Percentiles rank a stretch among this genome's conserved stretches.
Conservation (phyloP, 805 yeast genomes). For the Kodamaea leandrae region DNA sequence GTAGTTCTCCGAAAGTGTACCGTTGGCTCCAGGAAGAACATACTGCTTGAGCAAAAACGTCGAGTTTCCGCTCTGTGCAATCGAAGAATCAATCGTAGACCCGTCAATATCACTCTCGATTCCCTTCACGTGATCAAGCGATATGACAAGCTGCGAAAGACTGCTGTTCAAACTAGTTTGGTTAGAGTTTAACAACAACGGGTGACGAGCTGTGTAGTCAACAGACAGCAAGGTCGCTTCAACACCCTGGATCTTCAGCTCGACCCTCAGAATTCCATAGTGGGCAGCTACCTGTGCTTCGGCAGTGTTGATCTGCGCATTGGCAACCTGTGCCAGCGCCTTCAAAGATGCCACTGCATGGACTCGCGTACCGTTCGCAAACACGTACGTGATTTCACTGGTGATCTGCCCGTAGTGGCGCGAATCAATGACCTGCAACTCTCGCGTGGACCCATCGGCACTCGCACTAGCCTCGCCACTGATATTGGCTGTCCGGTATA, state of each 20-base stretch:
- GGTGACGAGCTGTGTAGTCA: neutral
- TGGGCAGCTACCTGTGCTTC: neutral
- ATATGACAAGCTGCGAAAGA: neutral
- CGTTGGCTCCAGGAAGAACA: neutral
- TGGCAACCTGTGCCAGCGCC: neutral
- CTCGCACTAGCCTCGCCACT: neutral
- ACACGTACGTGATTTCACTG: neutral
- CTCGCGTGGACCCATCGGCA: neutral
- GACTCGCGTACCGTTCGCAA: neutral
- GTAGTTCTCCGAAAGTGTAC: neutral
- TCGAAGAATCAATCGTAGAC: neutral
- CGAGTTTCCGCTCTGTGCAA: neutral
- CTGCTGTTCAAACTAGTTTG: neutral
- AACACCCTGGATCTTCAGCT: neutral
- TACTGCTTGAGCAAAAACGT: neutral
- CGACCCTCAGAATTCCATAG: neutral
- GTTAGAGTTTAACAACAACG: neutral
- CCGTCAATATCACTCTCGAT: neutral
- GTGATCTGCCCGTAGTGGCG: neutral
- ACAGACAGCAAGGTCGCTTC: neutral
- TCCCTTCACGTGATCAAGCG: neutral
- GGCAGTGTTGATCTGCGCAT: neutral
- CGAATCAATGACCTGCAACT: slow-evolving; percentile 1
- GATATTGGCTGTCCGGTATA: neutral
- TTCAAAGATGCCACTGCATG: neutral